Evolutionary conservation across 306 rosid genomes (phyloP), one percentile per base, ranked within the genome.

Genomic region (Cyclanthera cordifolia): DNA sequence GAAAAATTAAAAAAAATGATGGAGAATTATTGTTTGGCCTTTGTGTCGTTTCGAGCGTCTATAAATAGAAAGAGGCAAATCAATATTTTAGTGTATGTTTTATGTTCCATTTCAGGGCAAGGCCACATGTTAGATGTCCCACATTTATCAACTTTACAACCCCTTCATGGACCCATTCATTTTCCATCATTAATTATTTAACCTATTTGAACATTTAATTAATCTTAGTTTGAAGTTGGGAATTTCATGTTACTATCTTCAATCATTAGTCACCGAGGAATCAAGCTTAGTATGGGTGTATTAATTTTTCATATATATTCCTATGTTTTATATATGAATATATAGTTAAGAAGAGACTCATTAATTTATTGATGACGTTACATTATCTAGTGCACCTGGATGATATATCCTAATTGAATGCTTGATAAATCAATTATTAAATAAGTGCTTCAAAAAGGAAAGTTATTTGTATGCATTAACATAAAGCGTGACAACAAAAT

Each of bases 401-500:
- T 8, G 46, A 32, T 59, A 61, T 37, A 61, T 61, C 50, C 30
- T 11, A 32, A 65, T 65, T 65, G 70, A 65, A 65, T 65, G 70
- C 21, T 23, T 43, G 10, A 65, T 65, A 65, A 14, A 24, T 65
- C 53, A 43, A 47, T 15, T 6, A 65, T 6, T 23, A 13, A 23
- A 15, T 13, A 13, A 65, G 70, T 65, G 70, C 39, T 65, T 45
- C 23, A 45, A 65, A 65, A 65, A 65, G 39, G 4, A 45, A 43
- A 45, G 15, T 47, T 47, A 47, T 25, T 13, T 65, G 37, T 65
- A 1, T 65, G 53, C 70, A 64, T 64, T 43, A 45, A 39, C 16
- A 13, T 39, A 64, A 64, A 43, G 69, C 19, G 20, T 60, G 67
- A 60, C 67, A 60, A 60, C 67, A 60, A 61, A 61, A 61, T 61